These are phyloP conservation scores for Penicillium tannophilum DNA, from an alignment of 495 filamentous ascomycete species.

Conservation along the genomic window DNA sequence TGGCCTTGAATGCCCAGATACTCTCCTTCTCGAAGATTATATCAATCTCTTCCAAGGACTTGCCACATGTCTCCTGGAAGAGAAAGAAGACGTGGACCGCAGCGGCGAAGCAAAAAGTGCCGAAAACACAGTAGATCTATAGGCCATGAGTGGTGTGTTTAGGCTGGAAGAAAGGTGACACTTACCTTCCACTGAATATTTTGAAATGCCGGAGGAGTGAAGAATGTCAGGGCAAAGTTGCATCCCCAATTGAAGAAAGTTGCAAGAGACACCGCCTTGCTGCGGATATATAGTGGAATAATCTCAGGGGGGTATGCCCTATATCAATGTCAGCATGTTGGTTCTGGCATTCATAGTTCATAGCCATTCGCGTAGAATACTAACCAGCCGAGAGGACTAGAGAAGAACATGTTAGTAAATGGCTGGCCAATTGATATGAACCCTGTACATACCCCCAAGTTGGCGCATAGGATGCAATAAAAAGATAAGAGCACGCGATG, in stretches of 20 bases:
- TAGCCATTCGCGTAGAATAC: background rate
- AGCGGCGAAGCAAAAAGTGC: constrained; percentile 53
- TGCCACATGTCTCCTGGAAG: constrained; percentile 65
- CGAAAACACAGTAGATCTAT: constrained; percentile 21
- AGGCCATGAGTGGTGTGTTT: background rate
- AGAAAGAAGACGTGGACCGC: constrained; percentile 67
- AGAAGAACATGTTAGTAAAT: constrained; percentile 1
- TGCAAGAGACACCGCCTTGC: constrained; percentile 21
- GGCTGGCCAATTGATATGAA: background rate
- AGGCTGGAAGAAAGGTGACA: background rate
- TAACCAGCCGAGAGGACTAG: constrained; percentile 21
- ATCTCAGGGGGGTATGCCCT: constrained; percentile 26
- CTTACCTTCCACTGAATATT: constrained; percentile 56
- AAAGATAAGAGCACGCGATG: constrained; percentile 66
- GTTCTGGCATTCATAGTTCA: background rate
- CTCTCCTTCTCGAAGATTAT: constrained; percentile 51
- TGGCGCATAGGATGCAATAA: constrained; percentile 63
- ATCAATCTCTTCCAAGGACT: constrained; percentile 68
- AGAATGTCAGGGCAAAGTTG: constrained; percentile 57
- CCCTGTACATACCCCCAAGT: constrained; percentile 33
- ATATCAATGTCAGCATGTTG: constrained; percentile 3
- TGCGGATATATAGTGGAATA: constrained; percentile 24
- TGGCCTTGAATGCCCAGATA: constrained; percentile 24
- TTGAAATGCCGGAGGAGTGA: constrained; percentile 62
- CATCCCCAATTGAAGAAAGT: constrained; percentile 27